These are phyloP conservation scores for Basidiobolus heterosporus DNA, from an alignment of 371 early-diverging fungal species.

Conservation along the genomic window DNA sequence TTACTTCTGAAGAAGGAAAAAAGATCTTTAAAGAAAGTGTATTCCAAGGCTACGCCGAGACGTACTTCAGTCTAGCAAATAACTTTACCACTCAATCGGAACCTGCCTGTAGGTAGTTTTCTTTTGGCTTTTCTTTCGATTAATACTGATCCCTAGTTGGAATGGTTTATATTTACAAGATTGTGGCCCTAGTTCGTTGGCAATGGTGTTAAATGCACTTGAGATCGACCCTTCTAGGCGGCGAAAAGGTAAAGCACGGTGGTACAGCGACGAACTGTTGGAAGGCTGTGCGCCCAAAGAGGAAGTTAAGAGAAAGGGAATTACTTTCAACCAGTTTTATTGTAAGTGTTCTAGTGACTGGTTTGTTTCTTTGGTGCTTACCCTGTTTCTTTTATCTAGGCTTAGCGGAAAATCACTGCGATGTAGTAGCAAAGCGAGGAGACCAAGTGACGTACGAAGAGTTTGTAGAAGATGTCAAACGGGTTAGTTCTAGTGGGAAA, in stretches of 20 bases:
- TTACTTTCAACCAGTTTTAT: conserved; percentile 75
- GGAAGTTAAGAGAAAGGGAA: conserved; percentile 63
- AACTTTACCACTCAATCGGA: conserved; percentile 84
- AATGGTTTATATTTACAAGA: conserved; percentile 1
- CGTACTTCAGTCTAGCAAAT: conserved; percentile 69
- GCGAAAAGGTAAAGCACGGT: conserved; percentile 90
- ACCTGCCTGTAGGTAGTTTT: conserved; percentile 44
- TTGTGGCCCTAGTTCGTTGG: conserved; percentile 52
- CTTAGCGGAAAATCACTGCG: conserved; percentile 68
- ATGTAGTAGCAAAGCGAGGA: conserved; percentile 54
- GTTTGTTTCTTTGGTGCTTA: neutral
- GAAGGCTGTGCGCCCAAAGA: conserved; percentile 67
- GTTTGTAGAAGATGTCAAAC: conserved; percentile 54
- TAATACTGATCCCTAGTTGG: neutral
- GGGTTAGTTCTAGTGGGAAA: conserved; percentile 44
- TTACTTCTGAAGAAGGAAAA: conserved; percentile 65
- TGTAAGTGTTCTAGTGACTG: conserved; percentile 17
- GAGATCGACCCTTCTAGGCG: conserved; percentile 72
- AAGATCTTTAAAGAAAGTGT: conserved; percentile 60
- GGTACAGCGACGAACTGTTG: conserved; percentile 74
- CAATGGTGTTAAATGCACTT: conserved; percentile 82
- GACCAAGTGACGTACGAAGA: conserved; percentile 46
- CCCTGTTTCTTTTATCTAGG: neutral
- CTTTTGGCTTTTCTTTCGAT: neutral
- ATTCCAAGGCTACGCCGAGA: conserved; percentile 59